phyloP scores from a whole-genome alignment of 2,329 filamentous ascomycete genomes.

The Diaporthe amygdali region DNA sequence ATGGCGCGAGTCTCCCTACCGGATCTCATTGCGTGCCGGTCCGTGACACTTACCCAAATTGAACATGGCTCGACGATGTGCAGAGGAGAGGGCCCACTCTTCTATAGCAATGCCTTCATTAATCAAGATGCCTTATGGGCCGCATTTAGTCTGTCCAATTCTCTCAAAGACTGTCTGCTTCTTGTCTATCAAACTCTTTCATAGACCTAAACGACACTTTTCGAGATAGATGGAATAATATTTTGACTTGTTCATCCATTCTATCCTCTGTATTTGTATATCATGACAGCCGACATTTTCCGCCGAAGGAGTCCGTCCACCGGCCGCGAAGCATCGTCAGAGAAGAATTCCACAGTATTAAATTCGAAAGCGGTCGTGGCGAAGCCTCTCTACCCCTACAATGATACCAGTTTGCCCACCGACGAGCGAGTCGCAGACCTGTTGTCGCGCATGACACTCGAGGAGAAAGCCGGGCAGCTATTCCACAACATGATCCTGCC shows the following conservation, averaged over 20 bases:
- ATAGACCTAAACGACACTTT: background rate
- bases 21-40: background rate
- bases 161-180: background rate
- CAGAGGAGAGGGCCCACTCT: background rate
- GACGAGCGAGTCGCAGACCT: slow-evolving; percentile 21
- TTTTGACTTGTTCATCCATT: background rate
- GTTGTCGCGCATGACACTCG: slow-evolving; percentile 21
- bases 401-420: background rate
- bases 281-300: background rate
- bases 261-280: background rate
- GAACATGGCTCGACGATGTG: background rate
- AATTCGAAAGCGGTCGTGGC: background rate
- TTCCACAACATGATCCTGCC: slow-evolving; percentile 20
- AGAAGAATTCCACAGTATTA: background rate
- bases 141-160: background rate
- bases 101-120: background rate
- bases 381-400: background rate
- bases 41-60: background rate
- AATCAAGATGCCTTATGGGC: background rate
- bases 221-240: background rate
- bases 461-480: slow-evolving; percentile 21
- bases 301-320: background rate
- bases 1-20: background rate
- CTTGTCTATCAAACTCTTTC: no score
- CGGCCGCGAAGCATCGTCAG: background rate